A percentile compares a stretch with the other conserved stretches of the same genome.
Conservation (phyloP, 1,284 basidiomycete genomes). For the Porodaedalea pini region DNA sequence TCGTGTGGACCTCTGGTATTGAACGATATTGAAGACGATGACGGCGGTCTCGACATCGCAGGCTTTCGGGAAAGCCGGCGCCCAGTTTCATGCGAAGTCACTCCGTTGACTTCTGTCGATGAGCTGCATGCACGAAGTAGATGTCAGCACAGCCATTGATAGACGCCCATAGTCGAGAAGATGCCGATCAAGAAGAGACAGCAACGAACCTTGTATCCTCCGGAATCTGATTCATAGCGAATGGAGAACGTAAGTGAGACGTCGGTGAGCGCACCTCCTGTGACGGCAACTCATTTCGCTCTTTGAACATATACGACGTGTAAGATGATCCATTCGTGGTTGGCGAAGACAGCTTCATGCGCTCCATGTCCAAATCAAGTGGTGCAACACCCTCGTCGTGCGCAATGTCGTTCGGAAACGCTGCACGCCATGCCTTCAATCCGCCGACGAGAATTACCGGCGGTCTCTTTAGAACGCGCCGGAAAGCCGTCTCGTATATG, state of each 20-base stretch:
- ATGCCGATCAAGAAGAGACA: not conserved
- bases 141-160: constrained; percentile 11
- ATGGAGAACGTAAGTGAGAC: constrained; percentile 5
- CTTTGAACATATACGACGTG: constrained; percentile 3
- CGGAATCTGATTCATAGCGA: constrained; percentile 19
- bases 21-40: constrained; percentile 37
- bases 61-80: constrained; percentile 36
- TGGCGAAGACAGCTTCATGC: constrained; percentile 3
- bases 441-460: constrained; percentile 89
- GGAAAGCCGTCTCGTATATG: constrained; percentile 72
- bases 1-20: constrained; percentile 41
- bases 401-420: constrained; percentile 49
- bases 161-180: not conserved
- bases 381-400: constrained; percentile 30
- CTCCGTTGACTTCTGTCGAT: constrained; percentile 4
- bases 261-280: constrained; percentile 8
- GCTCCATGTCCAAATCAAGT: constrained; percentile 11
- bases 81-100: constrained; percentile 28
- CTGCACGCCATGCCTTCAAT: constrained; percentile 76
- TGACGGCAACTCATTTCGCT: not conserved
- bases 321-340: constrained; percentile 12
- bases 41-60: constrained; percentile 36
- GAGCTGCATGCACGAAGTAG: not conserved
- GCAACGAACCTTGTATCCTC: constrained; percentile 15
- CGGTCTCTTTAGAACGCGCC: constrained; percentile 69